Evolutionary conservation across 2,329 filamentous ascomycete genomes (phyloP).

Genomic region (Fusarium oligoseptatum): DNA sequence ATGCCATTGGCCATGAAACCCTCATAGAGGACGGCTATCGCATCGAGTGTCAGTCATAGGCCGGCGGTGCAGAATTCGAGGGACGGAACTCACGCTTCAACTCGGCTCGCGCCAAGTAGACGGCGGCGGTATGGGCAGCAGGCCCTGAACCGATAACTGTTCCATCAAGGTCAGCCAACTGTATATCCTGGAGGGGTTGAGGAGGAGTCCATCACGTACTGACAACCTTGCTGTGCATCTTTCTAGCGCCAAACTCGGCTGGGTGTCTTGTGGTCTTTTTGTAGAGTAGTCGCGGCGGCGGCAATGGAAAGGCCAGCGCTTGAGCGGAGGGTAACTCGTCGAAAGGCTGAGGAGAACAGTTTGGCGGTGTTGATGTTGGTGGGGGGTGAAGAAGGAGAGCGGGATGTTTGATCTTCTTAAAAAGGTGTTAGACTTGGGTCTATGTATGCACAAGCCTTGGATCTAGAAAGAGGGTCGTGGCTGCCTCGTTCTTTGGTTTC

Average conservation of each 20-base stretch:
- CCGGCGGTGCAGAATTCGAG: neutral
- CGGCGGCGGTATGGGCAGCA: constrained; percentile 95
- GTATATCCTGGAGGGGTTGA: neutral
- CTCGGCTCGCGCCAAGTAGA: constrained; percentile 95
- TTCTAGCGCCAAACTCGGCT: constrained; percentile 60
- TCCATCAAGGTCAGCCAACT: constrained; percentile 15
- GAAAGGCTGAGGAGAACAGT: constrained; percentile 89
- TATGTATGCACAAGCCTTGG: constrained; percentile 6
- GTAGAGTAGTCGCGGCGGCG: constrained; percentile 73
- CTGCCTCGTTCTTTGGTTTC: neutral
- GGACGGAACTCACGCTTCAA: constrained; percentile 75
- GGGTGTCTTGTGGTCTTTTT: constrained; percentile 60
- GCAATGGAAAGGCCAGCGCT: constrained; percentile 81
- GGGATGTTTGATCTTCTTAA: constrained; percentile 36
- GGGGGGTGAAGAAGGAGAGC: constrained; percentile 11
- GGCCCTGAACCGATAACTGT: constrained; percentile 91
- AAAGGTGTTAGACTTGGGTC: constrained; percentile 3
- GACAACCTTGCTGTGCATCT: constrained; percentile 94
- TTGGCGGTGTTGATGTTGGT: constrained; percentile 69
- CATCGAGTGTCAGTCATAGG: constrained; percentile 23
- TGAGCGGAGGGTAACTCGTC: constrained; percentile 79
- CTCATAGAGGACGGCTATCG: constrained; percentile 87
- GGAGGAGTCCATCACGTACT: constrained; percentile 67
- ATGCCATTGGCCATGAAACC: constrained; percentile 98
- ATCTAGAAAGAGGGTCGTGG: neutral